A percentile compares a stretch with the other conserved stretches of the same genome.
These are phyloP conservation scores for Murraya koenigii DNA, from an alignment of 345 rosid species.

Conservation along the genomic window DNA sequence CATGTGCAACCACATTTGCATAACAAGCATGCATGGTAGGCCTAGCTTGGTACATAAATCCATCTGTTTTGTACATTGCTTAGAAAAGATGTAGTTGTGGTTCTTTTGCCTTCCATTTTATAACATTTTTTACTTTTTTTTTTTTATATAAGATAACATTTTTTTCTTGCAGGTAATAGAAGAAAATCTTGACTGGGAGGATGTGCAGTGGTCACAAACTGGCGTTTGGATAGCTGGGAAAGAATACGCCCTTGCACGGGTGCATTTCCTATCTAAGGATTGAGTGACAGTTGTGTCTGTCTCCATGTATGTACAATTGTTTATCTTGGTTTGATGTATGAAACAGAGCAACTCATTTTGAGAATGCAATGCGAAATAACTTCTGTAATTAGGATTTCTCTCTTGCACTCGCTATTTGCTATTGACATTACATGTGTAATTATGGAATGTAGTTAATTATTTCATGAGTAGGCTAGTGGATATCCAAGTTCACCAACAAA, in stretches of 20 bases:
- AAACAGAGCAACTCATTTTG: background rate
- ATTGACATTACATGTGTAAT: background rate
- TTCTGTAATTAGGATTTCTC: background rate
- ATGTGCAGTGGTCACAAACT: slow-evolving; percentile 97
- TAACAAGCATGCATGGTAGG: background rate
- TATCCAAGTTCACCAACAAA: no score
- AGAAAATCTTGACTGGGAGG: slow-evolving; percentile 97
- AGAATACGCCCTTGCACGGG: slow-evolving; percentile 85
- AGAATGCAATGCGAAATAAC: background rate
- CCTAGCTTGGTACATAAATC: background rate
- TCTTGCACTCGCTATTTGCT: background rate
- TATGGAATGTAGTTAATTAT: no score
- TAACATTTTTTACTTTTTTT: background rate
- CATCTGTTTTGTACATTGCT: background rate
- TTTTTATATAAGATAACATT: no score
- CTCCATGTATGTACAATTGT: background rate
- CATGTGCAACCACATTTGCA: background rate
- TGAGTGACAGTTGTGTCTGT: slow-evolving; percentile 18
- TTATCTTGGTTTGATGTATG: background rate
- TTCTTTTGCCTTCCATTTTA: background rate
- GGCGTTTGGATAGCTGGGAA: slow-evolving; percentile 97
- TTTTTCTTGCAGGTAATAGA: slow-evolving; percentile 55
- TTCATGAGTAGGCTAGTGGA: no score
- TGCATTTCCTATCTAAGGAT: slow-evolving; percentile 78
- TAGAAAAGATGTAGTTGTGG: background rate